Base-by-base conservation (phyloP, 768 basidiomycete genomes). In the Neoboletus brunneissimus region DNA sequence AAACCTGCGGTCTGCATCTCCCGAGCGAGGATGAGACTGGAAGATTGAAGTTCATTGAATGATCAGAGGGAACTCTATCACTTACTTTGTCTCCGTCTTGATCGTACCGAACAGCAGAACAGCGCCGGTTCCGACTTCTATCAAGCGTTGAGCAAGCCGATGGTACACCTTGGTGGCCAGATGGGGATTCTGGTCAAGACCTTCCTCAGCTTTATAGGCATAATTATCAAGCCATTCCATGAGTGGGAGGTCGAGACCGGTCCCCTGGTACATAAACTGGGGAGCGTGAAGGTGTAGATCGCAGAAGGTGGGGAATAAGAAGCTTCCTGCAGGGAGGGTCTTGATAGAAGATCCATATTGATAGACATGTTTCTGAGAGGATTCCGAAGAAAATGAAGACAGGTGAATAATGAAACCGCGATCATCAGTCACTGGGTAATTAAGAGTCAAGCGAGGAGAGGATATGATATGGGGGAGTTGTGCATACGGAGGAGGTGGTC, bases 231-330 rank as follows among this genome's bases (percentile, higher is more conserved):
- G 79, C 92, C 92, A 93, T 61, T 91, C 72, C 85, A 93, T 86
- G 37, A 94, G 72, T 5, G 91, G 89, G 2, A 92, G 79, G 68
- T 95, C 89, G 5, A 94, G 78, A 0, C 93, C 92, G 1, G 84
- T 91, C 3, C 94, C 94, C 54, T 91, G 87, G 57, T 93, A 94
- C 34, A 94, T 76, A 67, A 89, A 94, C 67, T 95, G 94, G 1
- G 93, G 90, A 0, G 92, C 91, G 67, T 95, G 93, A 0, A 94
- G 78, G 66, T 94, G 92, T 5, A 91, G 76, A 69, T 94, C 92
- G 54, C 81, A 84, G 70, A 93, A 94, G 0, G 85, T 82, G 2
- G 92, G 90, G n/a, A 89, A 59, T 41, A 94, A 55, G 65, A 94
- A 91, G 51, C 74, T 79, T n/a, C 85, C 84, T 10, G 53, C 31